Evolutionary conservation across 768 basidiomycete species (phyloP), one percentile per base, ranked within the genome.

Genomic region (Kwoniella sp.): DNA sequence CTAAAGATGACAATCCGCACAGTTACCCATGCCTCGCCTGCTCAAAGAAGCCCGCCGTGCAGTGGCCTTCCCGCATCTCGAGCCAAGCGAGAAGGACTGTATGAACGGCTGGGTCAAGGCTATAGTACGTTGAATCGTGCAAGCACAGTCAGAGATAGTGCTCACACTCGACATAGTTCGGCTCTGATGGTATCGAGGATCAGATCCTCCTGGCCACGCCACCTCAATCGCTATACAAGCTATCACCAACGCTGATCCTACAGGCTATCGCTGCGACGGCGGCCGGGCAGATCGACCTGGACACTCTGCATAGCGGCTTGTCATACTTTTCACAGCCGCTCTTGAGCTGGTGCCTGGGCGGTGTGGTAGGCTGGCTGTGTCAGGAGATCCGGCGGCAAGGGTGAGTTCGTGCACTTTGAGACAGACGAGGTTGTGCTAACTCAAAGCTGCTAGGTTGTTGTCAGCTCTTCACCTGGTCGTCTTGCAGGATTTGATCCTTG

Each of bases 261-360:
- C 77, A 77, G 50, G 72, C 73, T 8, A 63, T 76, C 39, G 45
- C 51, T 19, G 76, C 76, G 0, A 60, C 64, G 9, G 53, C 69
- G 5, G 53, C 64, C 0, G 70, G 71, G 19, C 62, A 70, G 3
- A 72, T 77, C 32, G 75, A 75, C 41, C 55, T 65, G 19, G 75
- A 76, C 27, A 73, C 65, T 2, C 67, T 77, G 3, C 64, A 69
- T 36, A 65, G 68, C 22, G 77, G 75, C 0, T 56, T 77, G 7
- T 74, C 73, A 2, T 77, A 76, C 57, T 77, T 77, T 55, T 65
- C 70, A 1, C 76, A 77, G 51, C 73, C 76, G 11, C 57, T 77
- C 1, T 59, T 77, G 7, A 75, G 73, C 53, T 77, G 76, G 69
- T 72, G 72, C 20, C 51, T 75, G 19, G 73, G 70, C 0, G 76